These are phyloP conservation scores for Trichophyton rubrum DNA, from an alignment of 2,329 filamentous ascomycete species.

Conservation along the genomic window DNA sequence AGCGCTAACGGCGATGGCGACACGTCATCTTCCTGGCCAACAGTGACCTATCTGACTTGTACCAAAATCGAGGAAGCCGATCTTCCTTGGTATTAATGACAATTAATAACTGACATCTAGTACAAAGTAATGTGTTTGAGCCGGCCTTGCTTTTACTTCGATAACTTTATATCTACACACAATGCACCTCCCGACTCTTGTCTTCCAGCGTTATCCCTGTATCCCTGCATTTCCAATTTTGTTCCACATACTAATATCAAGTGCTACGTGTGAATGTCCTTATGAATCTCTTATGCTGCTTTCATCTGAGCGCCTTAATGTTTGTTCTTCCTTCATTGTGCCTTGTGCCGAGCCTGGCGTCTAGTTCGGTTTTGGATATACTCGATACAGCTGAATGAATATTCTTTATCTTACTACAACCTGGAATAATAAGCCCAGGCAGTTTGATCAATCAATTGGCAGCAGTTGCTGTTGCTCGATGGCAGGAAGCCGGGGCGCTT, in stretches of 20 bases:
- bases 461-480: too few species aligned
- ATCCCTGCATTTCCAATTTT: background rate
- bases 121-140: background rate
- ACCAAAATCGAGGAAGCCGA: conserved; percentile 50
- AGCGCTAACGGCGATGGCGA: conserved; percentile 17
- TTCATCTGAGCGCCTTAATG: background rate
- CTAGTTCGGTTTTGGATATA: background rate
- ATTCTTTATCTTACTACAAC: background rate
- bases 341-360: background rate
- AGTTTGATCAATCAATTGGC: too few species aligned
- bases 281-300: background rate
- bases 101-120: background rate
- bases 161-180: background rate
- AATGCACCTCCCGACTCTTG: background rate
- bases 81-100: conserved; percentile 46
- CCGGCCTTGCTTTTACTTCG: background rate
- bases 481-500: too few species aligned
- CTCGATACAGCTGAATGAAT: background rate
- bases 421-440: too few species aligned
- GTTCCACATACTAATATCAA: background rate
- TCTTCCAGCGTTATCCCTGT: background rate
- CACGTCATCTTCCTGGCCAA: conserved; percentile 21
- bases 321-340: background rate
- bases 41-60: conserved; percentile 52
- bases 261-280: background rate